phyloP scores from a whole-genome alignment of 192 early-diverging fungal genomes.

The Chytriomyces sp. region DNA sequence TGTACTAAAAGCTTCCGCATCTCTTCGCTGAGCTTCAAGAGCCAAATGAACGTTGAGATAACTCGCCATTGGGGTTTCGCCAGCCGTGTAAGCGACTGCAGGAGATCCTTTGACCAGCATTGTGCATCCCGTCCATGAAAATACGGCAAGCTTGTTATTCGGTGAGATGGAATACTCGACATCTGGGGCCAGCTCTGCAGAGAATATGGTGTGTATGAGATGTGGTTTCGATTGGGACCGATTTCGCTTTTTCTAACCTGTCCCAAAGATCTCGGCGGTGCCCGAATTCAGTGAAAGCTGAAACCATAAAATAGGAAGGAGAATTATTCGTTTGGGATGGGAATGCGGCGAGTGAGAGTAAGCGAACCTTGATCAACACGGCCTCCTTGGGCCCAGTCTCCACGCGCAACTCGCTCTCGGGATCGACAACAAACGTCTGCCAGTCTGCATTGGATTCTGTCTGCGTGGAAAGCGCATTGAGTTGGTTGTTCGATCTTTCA shows the following conservation, averaged over 20 bases:
- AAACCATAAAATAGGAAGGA: conserved; percentile 51
- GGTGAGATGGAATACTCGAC: conserved; percentile 73
- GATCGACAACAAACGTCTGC: conserved; percentile 46
- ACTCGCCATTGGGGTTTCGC: conserved; percentile 93
- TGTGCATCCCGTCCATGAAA: conserved; percentile 90
- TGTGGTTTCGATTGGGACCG: background rate
- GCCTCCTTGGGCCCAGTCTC: conserved; percentile 76
- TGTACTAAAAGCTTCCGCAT: conserved; percentile 10
- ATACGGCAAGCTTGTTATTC: conserved; percentile 85
- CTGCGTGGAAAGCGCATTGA: no score
- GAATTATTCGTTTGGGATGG: background rate
- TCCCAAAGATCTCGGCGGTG: conserved; percentile 91
- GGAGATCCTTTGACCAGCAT: conserved; percentile 53
- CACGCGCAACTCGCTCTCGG: conserved; percentile 90
- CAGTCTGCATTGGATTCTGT: background rate
- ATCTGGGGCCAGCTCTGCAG: conserved; percentile 78
- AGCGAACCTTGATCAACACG: conserved; percentile 72
- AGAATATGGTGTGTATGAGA: background rate
- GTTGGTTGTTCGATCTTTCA: no score
- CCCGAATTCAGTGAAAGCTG: conserved; percentile 54
- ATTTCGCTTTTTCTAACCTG: conserved; percentile 29
- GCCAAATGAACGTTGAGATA: conserved; percentile 90
- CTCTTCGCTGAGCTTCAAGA: conserved; percentile 73
- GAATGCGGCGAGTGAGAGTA: background rate
- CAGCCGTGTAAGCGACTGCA: conserved; percentile 53